Conservation (phyloP, 2,329 filamentous ascomycete species). For the Fusarium buharicum region DNA sequence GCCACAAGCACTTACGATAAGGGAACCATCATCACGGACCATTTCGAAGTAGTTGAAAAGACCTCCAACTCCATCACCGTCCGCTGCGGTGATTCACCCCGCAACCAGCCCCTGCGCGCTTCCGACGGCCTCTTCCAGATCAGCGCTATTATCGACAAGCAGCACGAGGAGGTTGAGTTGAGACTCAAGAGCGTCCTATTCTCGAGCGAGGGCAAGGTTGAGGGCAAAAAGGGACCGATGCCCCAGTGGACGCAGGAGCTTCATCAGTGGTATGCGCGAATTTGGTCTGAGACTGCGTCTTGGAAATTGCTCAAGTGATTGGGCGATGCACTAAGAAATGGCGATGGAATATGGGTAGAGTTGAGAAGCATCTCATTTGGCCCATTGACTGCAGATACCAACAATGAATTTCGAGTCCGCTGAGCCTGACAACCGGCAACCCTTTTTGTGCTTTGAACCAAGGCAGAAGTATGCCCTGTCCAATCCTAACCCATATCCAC, state of each 20-base stretch:
- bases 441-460: no score
- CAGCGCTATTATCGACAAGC: conserved; percentile 67
- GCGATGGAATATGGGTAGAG: no score
- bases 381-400: no score
- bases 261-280: conserved; percentile 55
- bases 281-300: conserved; percentile 54
- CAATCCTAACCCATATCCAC: no score
- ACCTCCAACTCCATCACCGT: conserved; percentile 69
- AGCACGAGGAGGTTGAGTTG: conserved; percentile 69
- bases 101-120: conserved; percentile 63
- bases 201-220: conserved; percentile 52
- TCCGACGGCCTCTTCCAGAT: conserved; percentile 76
- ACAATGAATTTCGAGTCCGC: no score
- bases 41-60: conserved; percentile 77
- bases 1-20: conserved; percentile 66
- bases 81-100: conserved; percentile 73
- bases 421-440: no score
- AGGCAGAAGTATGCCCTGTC: no score
- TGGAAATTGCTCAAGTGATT: conserved; percentile 51
- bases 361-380: neutral
- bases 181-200: conserved; percentile 73
- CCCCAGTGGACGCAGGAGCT: conserved; percentile 45
- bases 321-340: no score
- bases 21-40: conserved; percentile 73
- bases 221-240: conserved; percentile 50